phyloP scores from a whole-genome alignment of 2,329 filamentous ascomycete genomes.

The Penicillium sp. region DNA sequence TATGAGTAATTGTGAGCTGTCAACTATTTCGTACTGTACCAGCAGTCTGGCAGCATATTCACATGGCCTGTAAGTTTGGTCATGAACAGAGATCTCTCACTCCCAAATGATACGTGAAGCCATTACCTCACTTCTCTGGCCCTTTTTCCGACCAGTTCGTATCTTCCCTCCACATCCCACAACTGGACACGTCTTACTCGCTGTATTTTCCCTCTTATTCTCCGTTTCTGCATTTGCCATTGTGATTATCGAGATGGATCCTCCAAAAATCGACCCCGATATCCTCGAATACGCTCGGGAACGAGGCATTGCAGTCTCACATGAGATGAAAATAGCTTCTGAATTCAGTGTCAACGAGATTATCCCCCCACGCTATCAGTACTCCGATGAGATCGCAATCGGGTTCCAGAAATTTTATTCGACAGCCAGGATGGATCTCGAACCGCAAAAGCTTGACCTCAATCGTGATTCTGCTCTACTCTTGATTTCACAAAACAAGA shows the following conservation, averaged over 20 bases:
- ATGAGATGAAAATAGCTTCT: neutral
- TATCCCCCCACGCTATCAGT: neutral
- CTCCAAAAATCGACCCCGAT: neutral
- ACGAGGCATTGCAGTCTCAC: neutral
- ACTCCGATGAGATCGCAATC: neutral
- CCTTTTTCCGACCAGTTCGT: no score
- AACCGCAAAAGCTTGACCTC: neutral
- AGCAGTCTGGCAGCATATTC: no score
- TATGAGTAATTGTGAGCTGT: no score
- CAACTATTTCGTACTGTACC: no score
- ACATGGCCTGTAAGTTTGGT: no score
- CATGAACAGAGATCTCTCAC: no score
- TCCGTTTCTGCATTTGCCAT: neutral
- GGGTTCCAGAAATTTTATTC: neutral
- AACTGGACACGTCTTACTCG: no score
- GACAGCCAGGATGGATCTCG: neutral
- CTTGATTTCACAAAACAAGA: neutral
- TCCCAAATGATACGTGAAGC: no score
- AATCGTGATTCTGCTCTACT: neutral
- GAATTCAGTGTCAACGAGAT: neutral
- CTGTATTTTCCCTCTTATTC: neutral
- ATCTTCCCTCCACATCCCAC: no score
- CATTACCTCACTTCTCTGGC: no score
- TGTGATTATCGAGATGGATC: neutral
- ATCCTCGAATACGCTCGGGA: neutral